These are phyloP conservation scores for Saccharomycopsis vini DNA, from an alignment of 805 yeast species.

Conservation along the genomic window DNA sequence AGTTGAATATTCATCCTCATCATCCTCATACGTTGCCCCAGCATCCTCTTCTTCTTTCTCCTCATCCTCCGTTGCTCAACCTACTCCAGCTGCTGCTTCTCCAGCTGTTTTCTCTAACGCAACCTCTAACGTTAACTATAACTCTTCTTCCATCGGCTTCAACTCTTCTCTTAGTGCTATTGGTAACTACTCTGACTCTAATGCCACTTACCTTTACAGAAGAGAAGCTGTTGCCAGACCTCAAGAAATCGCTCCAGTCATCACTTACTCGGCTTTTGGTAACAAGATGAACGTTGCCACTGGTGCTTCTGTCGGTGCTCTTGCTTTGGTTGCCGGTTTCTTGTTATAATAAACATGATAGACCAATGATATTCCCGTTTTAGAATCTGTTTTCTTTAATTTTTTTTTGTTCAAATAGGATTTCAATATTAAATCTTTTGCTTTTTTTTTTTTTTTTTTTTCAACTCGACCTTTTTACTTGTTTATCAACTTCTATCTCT, in stretches of 20 bases:
- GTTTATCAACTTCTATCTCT: too few species aligned
- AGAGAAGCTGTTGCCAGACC: conserved; percentile 4
- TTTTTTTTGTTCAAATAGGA: too few species aligned
- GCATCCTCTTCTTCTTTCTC: too few species aligned
- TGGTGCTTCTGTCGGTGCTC: conserved; percentile 14
- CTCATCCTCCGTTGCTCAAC: neutral
- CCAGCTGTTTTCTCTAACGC: conserved; percentile 11
- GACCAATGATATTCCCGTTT: too few species aligned
- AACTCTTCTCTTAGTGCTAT: conserved; percentile 1
- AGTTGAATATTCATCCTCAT: too few species aligned
- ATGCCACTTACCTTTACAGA: neutral
- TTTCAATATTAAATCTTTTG: too few species aligned
- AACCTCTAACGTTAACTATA: neutral
- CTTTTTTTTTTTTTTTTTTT: too few species aligned
- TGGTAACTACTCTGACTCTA: neutral
- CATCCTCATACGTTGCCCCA: too few species aligned
- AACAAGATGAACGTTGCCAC: conserved; percentile 10
- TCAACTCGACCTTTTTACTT: too few species aligned
- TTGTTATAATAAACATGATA: too few species aligned
- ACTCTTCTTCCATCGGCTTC: neutral
- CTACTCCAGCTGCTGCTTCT: conserved; percentile 6
- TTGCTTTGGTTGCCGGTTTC: conserved; percentile 18
- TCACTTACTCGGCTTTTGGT: conserved; percentile 17
- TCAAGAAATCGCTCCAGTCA: conserved; percentile 16
- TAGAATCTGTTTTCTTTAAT: too few species aligned